phyloP scores from a whole-genome alignment of 306 rosid species.

The Rosa rugosa region DNA sequence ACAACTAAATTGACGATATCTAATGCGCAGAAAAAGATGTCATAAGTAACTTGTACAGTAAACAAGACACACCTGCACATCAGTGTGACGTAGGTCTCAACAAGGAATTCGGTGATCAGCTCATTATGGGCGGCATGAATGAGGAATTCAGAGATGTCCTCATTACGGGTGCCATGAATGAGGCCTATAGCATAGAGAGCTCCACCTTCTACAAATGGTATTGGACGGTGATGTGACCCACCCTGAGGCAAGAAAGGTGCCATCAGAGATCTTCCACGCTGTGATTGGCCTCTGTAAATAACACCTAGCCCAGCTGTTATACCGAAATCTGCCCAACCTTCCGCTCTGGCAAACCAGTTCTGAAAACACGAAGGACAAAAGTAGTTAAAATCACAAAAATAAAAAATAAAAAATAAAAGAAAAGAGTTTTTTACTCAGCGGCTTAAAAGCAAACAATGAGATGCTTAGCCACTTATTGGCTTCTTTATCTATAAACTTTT shows the following conservation, averaged over 20 bases:
- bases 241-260: constrained; percentile 97
- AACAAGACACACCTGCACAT: constrained; percentile 70
- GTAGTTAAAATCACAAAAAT: too few relatives aligned
- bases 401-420: neutral
- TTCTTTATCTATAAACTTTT: constrained; percentile 11
- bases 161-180: constrained; percentile 94
- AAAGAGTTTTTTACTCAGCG: neutral
- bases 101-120: constrained; percentile 90
- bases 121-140: too few relatives aligned
- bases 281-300: constrained; percentile 90
- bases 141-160: too few relatives aligned
- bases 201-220: constrained; percentile 94
- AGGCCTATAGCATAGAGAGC: constrained; percentile 94
- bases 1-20: neutral
- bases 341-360: too few relatives aligned
- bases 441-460: neutral
- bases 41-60: neutral
- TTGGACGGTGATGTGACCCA: constrained; percentile 83
- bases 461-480: neutral
- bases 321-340: constrained; percentile 88
- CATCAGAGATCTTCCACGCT: constrained; percentile 92
- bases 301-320: constrained; percentile 97
- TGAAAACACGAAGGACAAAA: too few relatives aligned
- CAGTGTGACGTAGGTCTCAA: constrained; percentile 79
- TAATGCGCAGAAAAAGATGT: neutral